Conservation (phyloP, 2,329 filamentous ascomycete genomes). For the Fusarium praegraminearum region DNA sequence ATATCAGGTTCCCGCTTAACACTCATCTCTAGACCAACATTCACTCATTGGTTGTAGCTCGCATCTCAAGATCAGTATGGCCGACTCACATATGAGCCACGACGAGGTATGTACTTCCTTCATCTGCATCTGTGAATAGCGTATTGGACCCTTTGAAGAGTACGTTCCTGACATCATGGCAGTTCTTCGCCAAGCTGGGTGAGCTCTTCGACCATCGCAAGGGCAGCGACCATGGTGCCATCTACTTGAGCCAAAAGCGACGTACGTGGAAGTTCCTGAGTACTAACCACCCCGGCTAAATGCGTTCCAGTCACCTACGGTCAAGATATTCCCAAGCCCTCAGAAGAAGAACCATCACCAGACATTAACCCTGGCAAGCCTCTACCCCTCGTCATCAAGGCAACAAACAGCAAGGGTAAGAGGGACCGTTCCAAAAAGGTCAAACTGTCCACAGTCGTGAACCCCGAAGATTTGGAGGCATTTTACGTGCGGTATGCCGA, state of each 20-base stretch:
- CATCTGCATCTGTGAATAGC: neutral
- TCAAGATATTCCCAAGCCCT: slow-evolving; percentile 58
- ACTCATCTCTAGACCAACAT: slow-evolving; percentile 26
- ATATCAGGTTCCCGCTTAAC: slow-evolving; percentile 19
- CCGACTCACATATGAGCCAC: slow-evolving; percentile 43
- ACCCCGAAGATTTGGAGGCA: slow-evolving; percentile 77
- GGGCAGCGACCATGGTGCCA: slow-evolving; percentile 76
- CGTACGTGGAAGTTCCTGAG: slow-evolving; percentile 59
- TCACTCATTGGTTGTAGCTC: slow-evolving; percentile 1
- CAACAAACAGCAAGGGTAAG: slow-evolving; percentile 81
- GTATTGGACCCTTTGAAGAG: slow-evolving; percentile 5
- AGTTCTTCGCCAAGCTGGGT: slow-evolving; percentile 80
- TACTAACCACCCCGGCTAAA: slow-evolving; percentile 8
- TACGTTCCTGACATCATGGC: slow-evolving; percentile 27
- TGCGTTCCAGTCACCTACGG: slow-evolving; percentile 56
- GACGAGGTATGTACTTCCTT: slow-evolving; percentile 42
- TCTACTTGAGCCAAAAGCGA: slow-evolving; percentile 83
- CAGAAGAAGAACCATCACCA: slow-evolving; percentile 65
- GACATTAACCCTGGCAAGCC: slow-evolving; percentile 70
- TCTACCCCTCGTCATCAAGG: slow-evolving; percentile 82
- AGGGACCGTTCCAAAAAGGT: slow-evolving; percentile 68
- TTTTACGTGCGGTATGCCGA: slow-evolving; percentile 93
- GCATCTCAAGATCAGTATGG: slow-evolving; percentile 36
- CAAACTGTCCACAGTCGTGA: slow-evolving; percentile 86
- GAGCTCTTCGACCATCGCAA: slow-evolving; percentile 76